A percentile compares a stretch with the other conserved stretches of the same genome.
phyloP scores from a whole-genome alignment of 2,329 filamentous ascomycete species.

The Calonectria pseudoreteaudii region DNA sequence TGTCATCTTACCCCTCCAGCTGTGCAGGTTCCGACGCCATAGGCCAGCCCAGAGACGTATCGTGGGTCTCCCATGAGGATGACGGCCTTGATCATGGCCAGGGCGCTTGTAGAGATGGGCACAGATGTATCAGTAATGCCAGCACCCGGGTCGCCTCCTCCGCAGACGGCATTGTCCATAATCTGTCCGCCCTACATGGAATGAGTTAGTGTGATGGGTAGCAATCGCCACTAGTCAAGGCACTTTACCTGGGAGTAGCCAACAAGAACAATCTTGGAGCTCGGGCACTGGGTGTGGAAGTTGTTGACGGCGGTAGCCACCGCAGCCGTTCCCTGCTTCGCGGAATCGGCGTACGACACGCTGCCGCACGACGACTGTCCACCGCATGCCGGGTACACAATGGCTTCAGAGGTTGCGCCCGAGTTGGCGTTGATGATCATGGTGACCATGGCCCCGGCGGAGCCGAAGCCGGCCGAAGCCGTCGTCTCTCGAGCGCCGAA shows the following conservation, averaged over 20 bases:
- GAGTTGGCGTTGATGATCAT: conserved; percentile 47
- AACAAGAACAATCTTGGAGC: conserved; percentile 68
- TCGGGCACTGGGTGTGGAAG: conserved; percentile 67
- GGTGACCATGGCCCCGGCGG: conserved; percentile 62
- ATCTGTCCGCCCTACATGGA: conserved; percentile 67
- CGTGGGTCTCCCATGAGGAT: conserved; percentile 76
- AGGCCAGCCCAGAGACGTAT: conserved; percentile 65
- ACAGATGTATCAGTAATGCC: conserved; percentile 58
- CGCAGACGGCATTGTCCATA: conserved; percentile 72
- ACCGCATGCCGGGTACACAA: conserved; percentile 65
- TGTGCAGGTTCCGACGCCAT: conserved; percentile 70
- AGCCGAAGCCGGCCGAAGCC: conserved; percentile 64
- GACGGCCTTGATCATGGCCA: conserved; percentile 69
- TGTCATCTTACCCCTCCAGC: conserved; percentile 64
- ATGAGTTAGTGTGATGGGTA: neutral
- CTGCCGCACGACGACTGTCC: conserved; percentile 69
- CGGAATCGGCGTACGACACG: conserved; percentile 70
- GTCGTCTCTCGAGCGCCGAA: conserved; percentile 62
- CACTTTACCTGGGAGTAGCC: conserved; percentile 68
- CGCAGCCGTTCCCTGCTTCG: conserved; percentile 66
- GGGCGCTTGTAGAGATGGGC: conserved; percentile 57
- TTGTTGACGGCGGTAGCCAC: conserved; percentile 70
- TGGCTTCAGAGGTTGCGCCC: conserved; percentile 24
- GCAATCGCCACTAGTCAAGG: no score
- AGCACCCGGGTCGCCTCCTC: conserved; percentile 63